Evolutionary conservation across 108 stramenopile species (phyloP).

Genomic region (Cylindrotheca closterium): DNA sequence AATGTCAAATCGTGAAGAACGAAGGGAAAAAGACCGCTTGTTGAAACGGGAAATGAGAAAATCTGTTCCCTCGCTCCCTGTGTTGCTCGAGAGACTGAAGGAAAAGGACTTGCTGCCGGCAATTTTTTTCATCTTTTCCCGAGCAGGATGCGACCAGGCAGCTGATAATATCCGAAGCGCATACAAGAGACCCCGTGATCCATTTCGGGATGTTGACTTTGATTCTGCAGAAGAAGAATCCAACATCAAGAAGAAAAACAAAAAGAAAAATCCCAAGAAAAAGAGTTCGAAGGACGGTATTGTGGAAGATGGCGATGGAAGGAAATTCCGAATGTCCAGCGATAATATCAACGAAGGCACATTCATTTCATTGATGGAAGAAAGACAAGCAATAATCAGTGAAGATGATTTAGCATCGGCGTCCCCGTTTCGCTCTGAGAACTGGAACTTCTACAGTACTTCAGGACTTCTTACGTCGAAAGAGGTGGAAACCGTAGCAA

Average conservation of each 20-base stretch:
- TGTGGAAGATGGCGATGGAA: conserved; percentile 54
- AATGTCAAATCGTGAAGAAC: conserved; percentile 53
- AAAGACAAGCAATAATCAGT: conserved; percentile 16
- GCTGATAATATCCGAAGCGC: conserved; percentile 52
- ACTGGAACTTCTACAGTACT: conserved; percentile 57
- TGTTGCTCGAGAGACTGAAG: conserved; percentile 60
- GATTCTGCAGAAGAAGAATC: background rate
- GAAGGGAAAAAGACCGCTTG: conserved; percentile 61
- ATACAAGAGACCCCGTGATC: conserved; percentile 44
- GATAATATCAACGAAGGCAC: conserved; percentile 40
- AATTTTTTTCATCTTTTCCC: conserved; percentile 92
- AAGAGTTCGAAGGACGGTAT: conserved; percentile 19
- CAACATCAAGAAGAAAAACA: conserved; percentile 16
- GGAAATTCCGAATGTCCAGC: conserved; percentile 63
- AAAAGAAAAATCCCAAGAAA: conserved; percentile 15
- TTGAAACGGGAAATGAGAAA: conserved; percentile 72
- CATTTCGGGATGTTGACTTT: conserved; percentile 5
- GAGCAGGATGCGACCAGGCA: conserved; percentile 90
- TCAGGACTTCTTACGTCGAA: conserved; percentile 65
- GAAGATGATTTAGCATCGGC: conserved; percentile 27
- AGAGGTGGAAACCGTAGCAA: conserved; percentile 63
- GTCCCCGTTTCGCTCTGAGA: conserved; percentile 53
- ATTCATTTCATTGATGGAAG: conserved; percentile 27
- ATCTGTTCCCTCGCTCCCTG: conserved; percentile 58
- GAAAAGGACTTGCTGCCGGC: conserved; percentile 82